These are phyloP conservation scores for Hericium rajendrae DNA, from an alignment of 768 basidiomycete genomes.

Conservation along the genomic window DNA sequence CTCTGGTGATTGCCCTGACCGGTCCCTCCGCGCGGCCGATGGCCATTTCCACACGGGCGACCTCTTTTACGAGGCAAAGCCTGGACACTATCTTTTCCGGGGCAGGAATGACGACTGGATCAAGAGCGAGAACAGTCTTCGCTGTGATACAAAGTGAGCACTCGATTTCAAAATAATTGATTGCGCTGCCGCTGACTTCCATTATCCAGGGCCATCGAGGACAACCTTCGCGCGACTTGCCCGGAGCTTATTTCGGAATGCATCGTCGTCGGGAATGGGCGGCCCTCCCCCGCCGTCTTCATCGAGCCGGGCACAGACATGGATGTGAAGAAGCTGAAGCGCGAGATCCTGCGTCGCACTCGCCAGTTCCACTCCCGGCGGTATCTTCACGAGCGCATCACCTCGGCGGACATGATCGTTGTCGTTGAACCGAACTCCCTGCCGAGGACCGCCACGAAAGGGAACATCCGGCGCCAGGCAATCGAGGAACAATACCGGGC, in stretches of 20 bases:
- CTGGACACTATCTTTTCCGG: constrained; percentile 52
- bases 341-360: constrained; percentile 64
- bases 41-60: constrained; percentile 77
- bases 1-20: constrained; percentile 62
- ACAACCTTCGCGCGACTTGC: constrained; percentile 61
- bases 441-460: constrained; percentile 73
- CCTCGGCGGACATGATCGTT: constrained; percentile 51
- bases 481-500: constrained; percentile 57
- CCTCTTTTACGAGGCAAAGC: constrained; percentile 55
- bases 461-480: constrained; percentile 69
- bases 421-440: constrained; percentile 57
- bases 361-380: constrained; percentile 64
- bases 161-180: neutral
- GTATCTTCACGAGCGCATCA: constrained; percentile 74
- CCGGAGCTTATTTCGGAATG: constrained; percentile 58
- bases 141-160: constrained; percentile 64
- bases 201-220: constrained; percentile 54
- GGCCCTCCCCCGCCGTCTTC: constrained; percentile 70
- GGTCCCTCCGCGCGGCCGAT: constrained; percentile 45
- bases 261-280: constrained; percentile 67
- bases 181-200: neutral
- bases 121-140: constrained; percentile 68
- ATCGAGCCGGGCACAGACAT: constrained; percentile 46
- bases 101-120: constrained; percentile 83
- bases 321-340: constrained; percentile 50